Evolutionary conservation across 768 basidiomycete genomes (phyloP), one percentile per base, ranked within the genome.

Genomic region (Boletus tomentosulus): DNA sequence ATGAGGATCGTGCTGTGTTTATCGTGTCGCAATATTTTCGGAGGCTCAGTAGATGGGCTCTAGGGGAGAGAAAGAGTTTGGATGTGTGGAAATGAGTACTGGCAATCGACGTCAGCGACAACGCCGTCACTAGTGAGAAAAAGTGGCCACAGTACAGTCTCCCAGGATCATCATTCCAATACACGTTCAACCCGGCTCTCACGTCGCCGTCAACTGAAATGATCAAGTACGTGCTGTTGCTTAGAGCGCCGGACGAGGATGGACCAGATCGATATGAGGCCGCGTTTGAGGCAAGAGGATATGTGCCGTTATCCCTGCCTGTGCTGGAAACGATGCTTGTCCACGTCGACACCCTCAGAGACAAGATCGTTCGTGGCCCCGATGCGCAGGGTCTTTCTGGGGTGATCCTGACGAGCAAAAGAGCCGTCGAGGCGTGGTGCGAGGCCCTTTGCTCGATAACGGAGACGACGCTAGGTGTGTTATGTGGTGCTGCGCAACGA

Each of bases 321-420:
- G 87, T 87, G 5, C 79, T 92, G 42, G 83, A 90, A 65, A 90
- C 90, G 0, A 69, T 74, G 7, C 67, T 81, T 42, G 75, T 76
- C 19, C 81, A 89, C 59, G 55, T 78, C 11, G 63, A 74, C 0
- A 45, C 53, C 12, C 76, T 95, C 12, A 62, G 67, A 28, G 57
- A 68, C 15, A 67, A 78, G 47, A 66, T 89, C 16, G 48, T 58
- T 1, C 39, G 53, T 7, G 80, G 79, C 1, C 76, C 80, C 2
- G 31, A 43, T 1, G 48, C 24, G 2, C 56, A 65, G 19, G 59
- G 55, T 19, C 71, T 79, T 53, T 68, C 67, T 7, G 92, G 86
- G 6, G 85, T 92, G 6, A 78, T 94, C 45, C 62, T 94, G 22
- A 96, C 92, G 3, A 92, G 90, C 62, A 84, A 81, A 30, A 75